Evolutionary conservation across 805 yeast species (phyloP), one percentile per base, ranked within the genome.

Genomic region (Metschnikowia reukaufii): DNA sequence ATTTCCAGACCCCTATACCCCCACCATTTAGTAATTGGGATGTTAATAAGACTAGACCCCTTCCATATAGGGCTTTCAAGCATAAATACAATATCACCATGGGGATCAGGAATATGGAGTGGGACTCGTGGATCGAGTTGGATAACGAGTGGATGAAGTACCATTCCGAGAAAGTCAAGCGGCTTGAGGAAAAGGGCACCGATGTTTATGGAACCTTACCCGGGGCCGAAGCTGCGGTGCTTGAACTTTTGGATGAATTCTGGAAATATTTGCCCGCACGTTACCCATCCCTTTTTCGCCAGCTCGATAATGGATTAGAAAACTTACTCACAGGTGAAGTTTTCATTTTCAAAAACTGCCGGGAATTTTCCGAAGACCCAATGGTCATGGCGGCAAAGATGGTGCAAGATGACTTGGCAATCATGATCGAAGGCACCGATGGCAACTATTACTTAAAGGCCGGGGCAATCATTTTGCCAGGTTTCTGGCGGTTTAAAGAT

Each of bases 401-500:
- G 63, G 63, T 77, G 12, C 88, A 83, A 62, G 88, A 83, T 61
- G 88, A 83, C 60, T 63, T 83, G 42, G 88, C 88, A 4, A 70
- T 84, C 18, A 79, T 83, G 85, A 64, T 82, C 42, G 88, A 84
- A 56, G 68, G 72, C 41, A 73, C 70, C 18, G 73, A 81, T 32
- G 88, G 86, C 7, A 74, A 78, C 43, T 83, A 81, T 58, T 66
- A 66, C 29, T 67, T 83, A 45, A 77, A 76, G 55, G 83, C 79
- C 23, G 89, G 87, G 2, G 78, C 84, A 4, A 79, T 83, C 41
- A 67, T 81, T 57, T 69, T 83, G 38, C 84, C 89, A 3, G 88
- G 84, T 0, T 84, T 83, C 62, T 83, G 88, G 88, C 70, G 86
- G 58, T 71, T 84, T 35, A 72, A 65, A 44, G 88, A 84, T 57